Evolutionary conservation across 1,284 basidiomycete genomes (phyloP).

Genomic region (Moniliophthora roreri): DNA sequence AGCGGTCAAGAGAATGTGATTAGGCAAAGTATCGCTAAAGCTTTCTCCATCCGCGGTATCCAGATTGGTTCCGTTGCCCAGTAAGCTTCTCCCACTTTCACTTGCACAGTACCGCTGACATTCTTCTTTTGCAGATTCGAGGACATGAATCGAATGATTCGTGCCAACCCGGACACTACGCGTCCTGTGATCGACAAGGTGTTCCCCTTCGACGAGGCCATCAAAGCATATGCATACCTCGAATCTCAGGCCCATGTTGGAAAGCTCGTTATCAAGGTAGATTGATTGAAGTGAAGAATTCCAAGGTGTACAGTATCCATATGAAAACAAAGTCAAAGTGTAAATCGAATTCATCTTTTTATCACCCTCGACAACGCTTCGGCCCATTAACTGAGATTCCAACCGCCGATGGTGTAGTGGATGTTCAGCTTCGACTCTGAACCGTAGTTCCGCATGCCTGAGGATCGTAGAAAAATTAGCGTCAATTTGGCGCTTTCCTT

Average conservation of each 20-base stretch:
- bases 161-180: conserved; percentile 26
- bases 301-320: neutral
- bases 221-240: conserved; percentile 40
- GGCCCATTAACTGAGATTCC: too few relatives aligned
- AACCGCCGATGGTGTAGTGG: too few relatives aligned
- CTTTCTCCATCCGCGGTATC: conserved; percentile 19
- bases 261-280: conserved; percentile 39
- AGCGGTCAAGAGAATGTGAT: conserved; percentile 5
- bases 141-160: conserved; percentile 40
- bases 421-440: too few relatives aligned
- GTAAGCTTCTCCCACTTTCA: conserved; percentile 11
- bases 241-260: conserved; percentile 37
- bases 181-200: conserved; percentile 42
- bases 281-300: neutral
- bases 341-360: neutral
- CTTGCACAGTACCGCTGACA: neutral
- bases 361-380: too few relatives aligned
- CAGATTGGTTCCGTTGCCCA: conserved; percentile 22
- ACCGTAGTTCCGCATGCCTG: too few relatives aligned
- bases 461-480: too few relatives aligned
- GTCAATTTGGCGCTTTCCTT: too few relatives aligned
- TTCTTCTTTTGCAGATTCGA: conserved; percentile 30
- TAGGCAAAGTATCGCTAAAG: conserved; percentile 11
- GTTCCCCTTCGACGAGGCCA: conserved; percentile 39
- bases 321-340: neutral